Conservation (phyloP, 2,329 filamentous ascomycete species). For the Aureobasidium pullulans region DNA sequence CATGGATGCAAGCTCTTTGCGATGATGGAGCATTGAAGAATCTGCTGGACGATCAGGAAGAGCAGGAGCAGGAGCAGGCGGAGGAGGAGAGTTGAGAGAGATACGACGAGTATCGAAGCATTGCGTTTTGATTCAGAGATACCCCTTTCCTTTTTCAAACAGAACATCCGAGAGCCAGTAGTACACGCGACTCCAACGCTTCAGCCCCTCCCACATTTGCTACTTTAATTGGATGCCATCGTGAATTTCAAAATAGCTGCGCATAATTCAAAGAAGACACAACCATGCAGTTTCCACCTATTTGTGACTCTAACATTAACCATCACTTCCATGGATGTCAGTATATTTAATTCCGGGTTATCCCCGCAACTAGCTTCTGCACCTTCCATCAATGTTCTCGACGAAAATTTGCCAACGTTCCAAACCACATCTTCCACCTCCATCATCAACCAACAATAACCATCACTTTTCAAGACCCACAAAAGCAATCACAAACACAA, state of each 20-base stretch:
- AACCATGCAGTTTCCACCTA: too few relatives aligned
- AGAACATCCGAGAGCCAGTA: not conserved
- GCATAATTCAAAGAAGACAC: too few relatives aligned
- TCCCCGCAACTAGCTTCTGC: not conserved
- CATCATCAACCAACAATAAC: not conserved
- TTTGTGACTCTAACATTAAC: too few relatives aligned
- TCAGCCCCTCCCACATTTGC: not conserved
- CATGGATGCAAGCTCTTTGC: constrained; percentile 58
- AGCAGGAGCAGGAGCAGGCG: too few relatives aligned
- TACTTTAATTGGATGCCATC: not conserved
- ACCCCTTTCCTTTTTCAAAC: not conserved
- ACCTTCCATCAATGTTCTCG: not conserved
- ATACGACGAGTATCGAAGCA: not conserved
- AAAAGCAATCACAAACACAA: not conserved
- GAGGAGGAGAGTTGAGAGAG: not conserved
- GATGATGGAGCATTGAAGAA: constrained; percentile 52
- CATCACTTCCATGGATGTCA: too few relatives aligned
- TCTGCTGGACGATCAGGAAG: constrained; percentile 17
- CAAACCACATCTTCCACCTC: not conserved
- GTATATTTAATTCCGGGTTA: not conserved
- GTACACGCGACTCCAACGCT: not conserved
- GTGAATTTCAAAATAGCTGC: not conserved
- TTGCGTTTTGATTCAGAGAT: constrained; percentile 7
- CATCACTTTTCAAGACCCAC: not conserved
- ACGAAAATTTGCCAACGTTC: not conserved